A percentile compares a stretch with the other conserved stretches of the same genome.
Conservation (phyloP, 2,329 filamentous ascomycete species). For the Didymella pomorum region DNA sequence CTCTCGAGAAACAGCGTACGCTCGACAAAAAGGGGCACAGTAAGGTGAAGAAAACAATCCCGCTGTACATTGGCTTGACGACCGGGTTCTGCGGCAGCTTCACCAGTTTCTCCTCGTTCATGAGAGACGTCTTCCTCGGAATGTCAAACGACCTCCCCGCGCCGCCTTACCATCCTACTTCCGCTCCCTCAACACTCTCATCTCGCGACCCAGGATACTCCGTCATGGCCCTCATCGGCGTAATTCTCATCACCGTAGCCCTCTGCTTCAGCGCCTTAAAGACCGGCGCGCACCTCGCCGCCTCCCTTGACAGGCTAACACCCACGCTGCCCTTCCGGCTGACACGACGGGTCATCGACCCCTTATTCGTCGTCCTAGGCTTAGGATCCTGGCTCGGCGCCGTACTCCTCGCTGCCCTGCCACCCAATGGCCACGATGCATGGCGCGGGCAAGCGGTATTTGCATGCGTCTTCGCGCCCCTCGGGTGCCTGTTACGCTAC, state of each 20-base stretch:
- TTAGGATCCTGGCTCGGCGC: slow-evolving; percentile 81
- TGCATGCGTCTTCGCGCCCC: slow-evolving; percentile 80
- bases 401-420: slow-evolving; percentile 73
- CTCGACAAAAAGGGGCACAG: slow-evolving; percentile 38
- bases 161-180: slow-evolving; percentile 53
- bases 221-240: slow-evolving; percentile 79
- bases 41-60: slow-evolving; percentile 81
- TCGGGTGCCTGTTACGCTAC: slow-evolving; percentile 79
- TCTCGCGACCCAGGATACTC: slow-evolving; percentile 77
- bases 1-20: slow-evolving; percentile 57
- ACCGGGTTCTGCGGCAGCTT: slow-evolving; percentile 91
- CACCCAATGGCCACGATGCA: slow-evolving; percentile 63
- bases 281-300: slow-evolving; percentile 77
- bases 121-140: slow-evolving; percentile 80
- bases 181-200: slow-evolving; percentile 42
- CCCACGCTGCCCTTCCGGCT: slow-evolving; percentile 68
- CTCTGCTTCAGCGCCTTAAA: slow-evolving; percentile 75
- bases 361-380: slow-evolving; percentile 68
- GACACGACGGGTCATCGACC: slow-evolving; percentile 70
- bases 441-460: slow-evolving; percentile 83
- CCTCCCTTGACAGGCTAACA: slow-evolving; percentile 64
- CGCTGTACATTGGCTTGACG: slow-evolving; percentile 84
- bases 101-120: slow-evolving; percentile 88
- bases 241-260: slow-evolving; percentile 75
- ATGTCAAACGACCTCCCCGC: slow-evolving; percentile 75